Evolutionary conservation across 371 early-diverging fungal species (phyloP).

Genomic region (Coemansia sp.): DNA sequence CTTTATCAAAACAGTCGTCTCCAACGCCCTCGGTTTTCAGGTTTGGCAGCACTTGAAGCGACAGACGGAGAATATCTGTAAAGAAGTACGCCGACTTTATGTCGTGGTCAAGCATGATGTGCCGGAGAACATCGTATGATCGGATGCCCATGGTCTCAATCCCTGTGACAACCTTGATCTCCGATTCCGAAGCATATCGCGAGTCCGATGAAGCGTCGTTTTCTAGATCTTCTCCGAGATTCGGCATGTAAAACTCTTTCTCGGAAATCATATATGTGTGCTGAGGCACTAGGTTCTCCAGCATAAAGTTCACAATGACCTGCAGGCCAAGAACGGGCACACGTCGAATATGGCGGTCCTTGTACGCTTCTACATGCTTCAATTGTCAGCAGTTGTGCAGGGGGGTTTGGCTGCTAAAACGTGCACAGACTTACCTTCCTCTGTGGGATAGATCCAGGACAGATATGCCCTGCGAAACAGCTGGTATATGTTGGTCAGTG

Average conservation of each 20-base stretch:
- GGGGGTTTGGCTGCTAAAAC: not conserved
- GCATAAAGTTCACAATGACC: constrained; percentile 22
- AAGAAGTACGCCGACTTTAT: constrained; percentile 26
- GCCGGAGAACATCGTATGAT: constrained; percentile 25
- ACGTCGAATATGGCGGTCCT: constrained; percentile 10
- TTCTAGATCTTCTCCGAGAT: not conserved
- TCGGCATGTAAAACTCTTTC: constrained; percentile 20
- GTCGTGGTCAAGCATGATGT: constrained; percentile 28
- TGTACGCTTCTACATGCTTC: not conserved
- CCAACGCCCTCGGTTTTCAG: not conserved
- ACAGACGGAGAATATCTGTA: constrained; percentile 29
- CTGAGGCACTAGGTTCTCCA: constrained; percentile 27
- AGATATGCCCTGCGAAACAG: constrained; percentile 33
- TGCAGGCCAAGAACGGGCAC: constrained; percentile 31
- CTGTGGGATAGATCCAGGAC: constrained; percentile 32
- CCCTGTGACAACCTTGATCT: constrained; percentile 1
- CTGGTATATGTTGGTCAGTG: constrained; percentile 11
- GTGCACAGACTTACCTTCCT: constrained; percentile 13
- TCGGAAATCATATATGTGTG: constrained; percentile 22
- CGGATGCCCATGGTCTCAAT: constrained; percentile 8
- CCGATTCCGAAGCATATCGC: not conserved
- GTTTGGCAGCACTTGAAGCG: constrained; percentile 13
- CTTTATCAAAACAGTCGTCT: not conserved
- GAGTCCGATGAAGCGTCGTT: no score
- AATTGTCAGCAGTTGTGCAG: not conserved